A percentile compares a stretch with the other conserved stretches of the same genome.
phyloP scores from a whole-genome alignment of 2,329 filamentous ascomycete species.

The Cordyceps militaris region DNA sequence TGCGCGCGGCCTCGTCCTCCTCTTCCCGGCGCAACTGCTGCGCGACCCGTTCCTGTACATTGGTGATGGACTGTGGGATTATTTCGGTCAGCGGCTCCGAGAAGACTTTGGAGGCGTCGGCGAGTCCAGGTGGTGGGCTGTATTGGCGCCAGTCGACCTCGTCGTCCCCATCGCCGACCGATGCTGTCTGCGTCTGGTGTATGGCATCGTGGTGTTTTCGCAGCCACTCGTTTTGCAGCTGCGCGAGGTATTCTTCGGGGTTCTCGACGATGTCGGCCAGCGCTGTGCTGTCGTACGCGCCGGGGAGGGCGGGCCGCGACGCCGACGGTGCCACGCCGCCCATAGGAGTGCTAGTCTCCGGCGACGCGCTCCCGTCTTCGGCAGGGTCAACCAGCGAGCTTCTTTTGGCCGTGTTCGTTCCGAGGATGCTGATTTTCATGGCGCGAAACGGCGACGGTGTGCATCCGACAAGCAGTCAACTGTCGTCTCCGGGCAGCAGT shows the following conservation, averaged over 20 bases:
- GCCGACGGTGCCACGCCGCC: background rate
- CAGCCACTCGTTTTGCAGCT: constrained; percentile 15
- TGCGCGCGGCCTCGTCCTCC: constrained; percentile 22
- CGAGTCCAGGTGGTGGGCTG: constrained; percentile 38
- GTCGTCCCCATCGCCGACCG: background rate
- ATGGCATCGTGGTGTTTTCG: constrained; percentile 14
- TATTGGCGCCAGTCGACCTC: constrained; percentile 40
- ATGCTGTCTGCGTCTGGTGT: background rate
- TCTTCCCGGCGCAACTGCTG: constrained; percentile 26
- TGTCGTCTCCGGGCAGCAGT: background rate
- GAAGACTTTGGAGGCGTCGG: constrained; percentile 29
- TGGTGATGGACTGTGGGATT: constrained; percentile 38
- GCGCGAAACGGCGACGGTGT: background rate
- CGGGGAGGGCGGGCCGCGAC: background rate
- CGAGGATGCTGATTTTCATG: background rate
- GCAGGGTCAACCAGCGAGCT: background rate
- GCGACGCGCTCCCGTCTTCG: background rate
- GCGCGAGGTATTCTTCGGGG: constrained; percentile 15
- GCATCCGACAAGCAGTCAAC: background rate
- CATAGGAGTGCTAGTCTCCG: background rate
- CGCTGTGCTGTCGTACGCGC: constrained; percentile 1
- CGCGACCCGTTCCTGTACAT: constrained; percentile 32
- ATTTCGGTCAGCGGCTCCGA: constrained; percentile 36
- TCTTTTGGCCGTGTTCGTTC: background rate
- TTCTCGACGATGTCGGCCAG: constrained; percentile 4